Conservation (phyloP, 2,329 filamentous ascomycete genomes). For the Botrytis fabae region DNA sequence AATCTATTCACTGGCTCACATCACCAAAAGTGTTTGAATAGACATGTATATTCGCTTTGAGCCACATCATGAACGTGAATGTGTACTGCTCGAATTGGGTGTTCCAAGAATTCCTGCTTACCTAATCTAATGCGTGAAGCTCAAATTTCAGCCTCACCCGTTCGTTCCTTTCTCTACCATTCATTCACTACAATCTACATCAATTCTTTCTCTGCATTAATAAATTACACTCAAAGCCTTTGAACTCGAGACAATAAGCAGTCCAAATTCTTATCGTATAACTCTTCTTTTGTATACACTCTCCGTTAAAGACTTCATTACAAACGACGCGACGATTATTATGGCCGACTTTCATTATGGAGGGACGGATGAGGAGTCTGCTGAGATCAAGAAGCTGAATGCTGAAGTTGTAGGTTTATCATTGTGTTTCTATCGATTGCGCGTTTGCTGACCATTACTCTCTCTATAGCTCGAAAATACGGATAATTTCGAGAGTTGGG, state of each 20-base stretch:
- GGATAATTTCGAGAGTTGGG: slow-evolving; percentile 94
- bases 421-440: not conserved
- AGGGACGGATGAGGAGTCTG: slow-evolving; percentile 76
- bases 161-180: not conserved
- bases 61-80: not conserved
- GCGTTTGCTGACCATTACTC: slow-evolving; percentile 25
- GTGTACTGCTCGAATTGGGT: not conserved
- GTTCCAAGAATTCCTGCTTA: not conserved
- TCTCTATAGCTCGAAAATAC: slow-evolving; percentile 54
- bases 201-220: slow-evolving; percentile 17
- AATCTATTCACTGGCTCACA: not conserved
- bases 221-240: not conserved
- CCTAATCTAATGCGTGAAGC: slow-evolving; percentile 1
- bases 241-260: not conserved
- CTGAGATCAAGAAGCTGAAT: slow-evolving; percentile 77
- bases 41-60: not conserved
- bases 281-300: not conserved
- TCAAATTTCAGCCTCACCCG: slow-evolving; percentile 19
- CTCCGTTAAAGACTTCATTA: slow-evolving; percentile 4
- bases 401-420: slow-evolving; percentile 69
- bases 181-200: slow-evolving; percentile 4
- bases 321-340: slow-evolving; percentile 25
- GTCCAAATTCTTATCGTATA: not conserved
- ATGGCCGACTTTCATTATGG: slow-evolving; percentile 77
- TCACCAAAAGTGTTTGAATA: not conserved